A percentile compares a stretch with the other conserved stretches of the same genome.
These are phyloP conservation scores for Mortierella sp. DNA, from an alignment of 371 early-diverging fungal species.

Conservation along the genomic window DNA sequence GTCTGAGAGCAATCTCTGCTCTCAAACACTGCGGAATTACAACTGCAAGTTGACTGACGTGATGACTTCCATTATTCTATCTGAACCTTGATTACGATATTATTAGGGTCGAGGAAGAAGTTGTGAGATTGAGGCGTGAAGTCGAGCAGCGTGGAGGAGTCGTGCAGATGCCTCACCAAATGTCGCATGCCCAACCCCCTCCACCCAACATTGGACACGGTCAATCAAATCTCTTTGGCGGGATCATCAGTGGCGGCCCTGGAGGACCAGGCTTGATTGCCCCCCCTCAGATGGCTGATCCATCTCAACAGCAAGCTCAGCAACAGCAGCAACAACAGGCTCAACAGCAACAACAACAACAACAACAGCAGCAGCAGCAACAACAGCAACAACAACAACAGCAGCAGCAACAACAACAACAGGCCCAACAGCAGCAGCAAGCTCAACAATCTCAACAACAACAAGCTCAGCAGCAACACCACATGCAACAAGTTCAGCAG, in stretches of 20 bases:
- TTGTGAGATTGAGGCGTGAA: constrained; percentile 78
- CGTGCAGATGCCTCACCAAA: constrained; percentile 51
- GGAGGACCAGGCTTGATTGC: constrained; percentile 58
- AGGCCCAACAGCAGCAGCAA: constrained; percentile 41
- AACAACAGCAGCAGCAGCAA: constrained; percentile 24
- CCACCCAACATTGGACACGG: constrained; percentile 64
- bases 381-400: too few species aligned
- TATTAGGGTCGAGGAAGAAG: constrained; percentile 82
- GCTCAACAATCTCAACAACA: constrained; percentile 41
- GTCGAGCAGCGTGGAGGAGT: constrained; percentile 63
- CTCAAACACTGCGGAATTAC: not conserved
- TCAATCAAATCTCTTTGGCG: constrained; percentile 59
- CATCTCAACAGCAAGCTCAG: constrained; percentile 57
- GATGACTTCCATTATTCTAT: not conserved
- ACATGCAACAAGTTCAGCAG: constrained; percentile 31
- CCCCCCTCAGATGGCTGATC: constrained; percentile 62
- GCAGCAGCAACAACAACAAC: constrained; percentile 54
- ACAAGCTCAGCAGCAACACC: constrained; percentile 20
- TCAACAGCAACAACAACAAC: constrained; percentile 56
- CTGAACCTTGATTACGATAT: constrained; percentile 2
- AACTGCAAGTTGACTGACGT: not conserved
- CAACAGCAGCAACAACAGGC: constrained; percentile 54
- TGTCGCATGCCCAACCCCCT: constrained; percentile 58
- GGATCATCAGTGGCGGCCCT: constrained; percentile 59
- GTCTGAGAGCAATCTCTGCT: not conserved